Conservation (phyloP, 208 protist species). For the Trypanosoma lewisi region DNA sequence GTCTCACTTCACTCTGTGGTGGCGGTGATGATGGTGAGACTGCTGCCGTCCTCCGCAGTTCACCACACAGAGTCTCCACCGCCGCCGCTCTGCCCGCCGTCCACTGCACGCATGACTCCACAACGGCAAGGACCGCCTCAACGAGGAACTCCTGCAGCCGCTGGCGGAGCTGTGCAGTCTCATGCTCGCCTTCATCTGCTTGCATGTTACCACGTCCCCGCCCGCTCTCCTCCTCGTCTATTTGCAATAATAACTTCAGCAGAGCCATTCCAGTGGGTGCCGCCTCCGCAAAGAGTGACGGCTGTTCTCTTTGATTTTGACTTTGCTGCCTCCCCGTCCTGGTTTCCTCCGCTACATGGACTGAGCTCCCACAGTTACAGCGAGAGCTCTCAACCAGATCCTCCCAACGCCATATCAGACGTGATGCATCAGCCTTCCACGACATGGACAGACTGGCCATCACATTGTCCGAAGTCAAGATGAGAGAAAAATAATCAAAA, state of each 20-base stretch:
- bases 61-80: background rate
- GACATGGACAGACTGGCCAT: background rate
- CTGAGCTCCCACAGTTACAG: background rate
- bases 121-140: conserved; percentile 4
- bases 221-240: background rate
- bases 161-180: background rate
- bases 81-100: background rate
- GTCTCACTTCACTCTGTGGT: background rate
- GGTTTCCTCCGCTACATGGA: background rate
- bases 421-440: conserved; percentile 4
- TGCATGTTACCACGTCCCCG: background rate
- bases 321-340: background rate
- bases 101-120: conserved; percentile 5
- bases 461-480: too few species aligned
- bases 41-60: background rate
- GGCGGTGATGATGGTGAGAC: background rate
- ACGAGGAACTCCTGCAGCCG: conserved; percentile 3
- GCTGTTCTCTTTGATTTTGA: background rate
- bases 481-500: too few species aligned
- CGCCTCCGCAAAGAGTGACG: background rate
- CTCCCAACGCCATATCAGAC: background rate
- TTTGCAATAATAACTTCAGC: background rate
- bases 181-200: background rate
- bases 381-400: background rate
- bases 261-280: conserved; percentile 4